Percentiles rank a stretch among this genome's conserved stretches.
Conservation (phyloP, 768 basidiomycete species). For the Exidia glandulosa region DNA sequence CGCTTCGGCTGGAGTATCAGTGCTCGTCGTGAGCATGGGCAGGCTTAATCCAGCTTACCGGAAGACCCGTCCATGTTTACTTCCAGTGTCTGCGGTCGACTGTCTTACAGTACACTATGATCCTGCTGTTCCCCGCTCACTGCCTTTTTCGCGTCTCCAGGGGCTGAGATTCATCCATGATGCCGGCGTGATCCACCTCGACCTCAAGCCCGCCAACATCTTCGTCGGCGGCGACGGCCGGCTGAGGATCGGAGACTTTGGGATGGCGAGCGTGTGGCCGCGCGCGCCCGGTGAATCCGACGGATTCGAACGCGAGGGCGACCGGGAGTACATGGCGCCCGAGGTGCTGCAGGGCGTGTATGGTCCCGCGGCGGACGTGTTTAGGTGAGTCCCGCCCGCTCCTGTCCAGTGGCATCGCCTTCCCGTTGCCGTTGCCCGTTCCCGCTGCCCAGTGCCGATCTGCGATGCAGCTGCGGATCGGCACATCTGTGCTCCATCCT, state of each 20-base stretch:
- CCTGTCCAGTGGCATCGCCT: too few species aligned
- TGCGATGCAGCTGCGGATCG: slow-evolving; percentile 4
- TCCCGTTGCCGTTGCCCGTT: too few species aligned
- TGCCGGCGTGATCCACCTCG: slow-evolving; percentile 83
- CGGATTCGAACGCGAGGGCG: slow-evolving; percentile 86
- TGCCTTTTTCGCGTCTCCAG: slow-evolving; percentile 24
- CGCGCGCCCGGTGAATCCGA: slow-evolving; percentile 34
- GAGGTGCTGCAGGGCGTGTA: slow-evolving; percentile 90
- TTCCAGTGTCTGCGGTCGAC: neutral
- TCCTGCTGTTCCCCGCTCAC: slow-evolving; percentile 21
- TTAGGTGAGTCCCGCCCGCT: slow-evolving; percentile 67
- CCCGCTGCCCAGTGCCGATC: too few species aligned
- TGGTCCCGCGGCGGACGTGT: slow-evolving; percentile 90
- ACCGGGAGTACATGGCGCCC: slow-evolving; percentile 92
- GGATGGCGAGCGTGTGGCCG: slow-evolving; percentile 94
- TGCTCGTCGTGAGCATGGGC: slow-evolving; percentile 9
- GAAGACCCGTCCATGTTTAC: too few species aligned
- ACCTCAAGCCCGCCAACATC: slow-evolving; percentile 95
- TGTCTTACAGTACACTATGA: too few species aligned
- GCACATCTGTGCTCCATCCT: too few species aligned
- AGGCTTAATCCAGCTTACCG: too few species aligned
- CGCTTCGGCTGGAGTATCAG: slow-evolving; percentile 17
- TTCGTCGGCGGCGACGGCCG: slow-evolving; percentile 79
- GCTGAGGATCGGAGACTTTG: slow-evolving; percentile 97
- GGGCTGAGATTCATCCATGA: slow-evolving; percentile 86